These are phyloP conservation scores for Metroxylon sagu DNA, from an alignment of 176 grass and related monocot species.

Conservation along the genomic window DNA sequence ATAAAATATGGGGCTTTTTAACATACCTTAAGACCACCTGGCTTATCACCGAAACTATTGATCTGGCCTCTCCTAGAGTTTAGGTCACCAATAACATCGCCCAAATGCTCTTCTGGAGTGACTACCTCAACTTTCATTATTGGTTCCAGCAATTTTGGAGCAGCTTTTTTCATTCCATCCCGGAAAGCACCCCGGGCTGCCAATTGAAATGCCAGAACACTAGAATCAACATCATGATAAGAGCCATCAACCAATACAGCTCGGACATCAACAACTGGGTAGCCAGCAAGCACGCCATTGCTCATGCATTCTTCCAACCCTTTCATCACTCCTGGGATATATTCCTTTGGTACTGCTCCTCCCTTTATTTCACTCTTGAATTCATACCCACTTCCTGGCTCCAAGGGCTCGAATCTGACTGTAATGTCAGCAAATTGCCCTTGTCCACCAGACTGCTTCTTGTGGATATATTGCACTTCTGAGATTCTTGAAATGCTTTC, in stretches of 20 bases:
- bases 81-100: constrained; percentile 97
- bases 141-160: constrained; percentile 74
- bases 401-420: constrained; percentile 78
- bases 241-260: constrained; percentile 83
- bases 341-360: constrained; percentile 90
- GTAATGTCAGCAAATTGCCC: constrained; percentile 95
- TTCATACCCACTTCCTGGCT: constrained; percentile 87
- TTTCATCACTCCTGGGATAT: constrained; percentile 92
- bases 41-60: constrained; percentile 85
- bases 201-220: constrained; percentile 89
- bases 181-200: constrained; percentile 92
- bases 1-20: not conserved
- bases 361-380: constrained; percentile 98
- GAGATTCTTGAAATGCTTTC: constrained; percentile 91
- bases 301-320: constrained; percentile 87
- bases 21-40: constrained; percentile 90
- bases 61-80: constrained; percentile 96
- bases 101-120: constrained; percentile 96
- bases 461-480: constrained; percentile 79
- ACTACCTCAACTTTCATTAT: constrained; percentile 96
- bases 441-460: constrained; percentile 92
- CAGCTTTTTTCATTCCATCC: constrained; percentile 80
- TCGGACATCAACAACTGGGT: constrained; percentile 79
- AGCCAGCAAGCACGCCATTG: constrained; percentile 89
- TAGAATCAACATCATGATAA: constrained; percentile 98